A percentile compares a stretch with the other conserved stretches of the same genome.
Evolutionary conservation across 106 monocot species (phyloP).

Genomic region (Dioscorea dumetorum): DNA sequence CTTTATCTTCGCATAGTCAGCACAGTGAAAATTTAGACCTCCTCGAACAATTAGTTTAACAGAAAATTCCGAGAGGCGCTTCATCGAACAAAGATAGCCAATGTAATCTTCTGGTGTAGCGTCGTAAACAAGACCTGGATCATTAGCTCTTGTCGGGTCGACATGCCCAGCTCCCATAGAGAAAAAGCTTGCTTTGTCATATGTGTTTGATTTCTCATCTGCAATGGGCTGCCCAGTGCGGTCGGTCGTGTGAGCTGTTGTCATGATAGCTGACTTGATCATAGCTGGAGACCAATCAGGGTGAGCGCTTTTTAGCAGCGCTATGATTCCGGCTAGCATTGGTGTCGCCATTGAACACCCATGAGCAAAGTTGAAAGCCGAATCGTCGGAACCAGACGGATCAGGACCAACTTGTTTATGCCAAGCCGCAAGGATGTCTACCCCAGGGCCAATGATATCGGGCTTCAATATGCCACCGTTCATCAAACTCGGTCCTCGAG

Average conservation of each 20-base stretch:
- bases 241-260: neutral
- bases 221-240: neutral
- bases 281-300: conserved; percentile 5
- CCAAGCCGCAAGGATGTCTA: conserved; percentile 4
- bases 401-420: neutral
- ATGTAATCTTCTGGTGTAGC: conserved; percentile 20
- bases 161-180: conserved; percentile 35
- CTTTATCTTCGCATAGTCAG: neutral
- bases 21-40: no score
- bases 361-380: conserved; percentile 15
- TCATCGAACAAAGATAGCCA: conserved; percentile 17
- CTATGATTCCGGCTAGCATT: neutral
- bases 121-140: conserved; percentile 33
- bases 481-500: neutral
- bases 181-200: conserved; percentile 9
- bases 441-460: conserved; percentile 2
- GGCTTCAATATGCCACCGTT: neutral
- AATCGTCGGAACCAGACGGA: neutral
- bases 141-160: conserved; percentile 12
- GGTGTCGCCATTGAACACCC: conserved; percentile 10
- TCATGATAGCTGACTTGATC: conserved; percentile 6
- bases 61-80: neutral
- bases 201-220: neutral
- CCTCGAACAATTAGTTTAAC: neutral
- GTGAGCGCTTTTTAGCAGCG: neutral